Percentiles rank a stretch among this genome's conserved stretches.
phyloP scores from a whole-genome alignment of 2,329 filamentous ascomycete species.

The Colletotrichum theobromicola region DNA sequence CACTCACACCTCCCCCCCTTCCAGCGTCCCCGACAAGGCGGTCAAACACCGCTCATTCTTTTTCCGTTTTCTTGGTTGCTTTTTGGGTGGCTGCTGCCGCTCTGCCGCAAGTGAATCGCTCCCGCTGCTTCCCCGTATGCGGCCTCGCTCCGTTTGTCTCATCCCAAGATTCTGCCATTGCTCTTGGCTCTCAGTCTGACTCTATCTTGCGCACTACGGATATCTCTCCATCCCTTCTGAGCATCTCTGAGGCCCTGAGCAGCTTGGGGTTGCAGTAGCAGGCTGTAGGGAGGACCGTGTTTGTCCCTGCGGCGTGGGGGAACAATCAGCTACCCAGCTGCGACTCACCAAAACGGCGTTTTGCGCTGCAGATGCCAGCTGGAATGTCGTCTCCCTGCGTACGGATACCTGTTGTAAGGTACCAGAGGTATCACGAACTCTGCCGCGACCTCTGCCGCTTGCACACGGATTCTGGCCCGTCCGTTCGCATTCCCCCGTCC shows the following conservation, averaged over 20 bases:
- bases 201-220: too few relatives aligned
- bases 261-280: not conserved
- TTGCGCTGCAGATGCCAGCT: not conserved
- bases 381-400: constrained; percentile 18
- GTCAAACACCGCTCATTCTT: constrained; percentile 23
- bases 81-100: not conserved
- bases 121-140: constrained; percentile 19
- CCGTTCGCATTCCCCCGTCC: constrained; percentile 6
- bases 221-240: not conserved
- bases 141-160: not conserved
- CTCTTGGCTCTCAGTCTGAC: not conserved
- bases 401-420: not conserved
- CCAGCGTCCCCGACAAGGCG: constrained; percentile 12
- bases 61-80: constrained; percentile 8
- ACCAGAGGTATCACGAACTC: not conserved
- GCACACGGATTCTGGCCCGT: constrained; percentile 6
- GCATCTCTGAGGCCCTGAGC: not conserved
- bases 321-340: not conserved
- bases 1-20: not conserved
- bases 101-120: not conserved
- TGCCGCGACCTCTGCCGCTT: constrained; percentile 5
- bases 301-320: constrained; percentile 15
- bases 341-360: not conserved
- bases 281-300: not conserved
- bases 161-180: not conserved